Percentiles rank a stretch among this genome's conserved stretches.
phyloP scores from a whole-genome alignment of 768 basidiomycete genomes.

The Chiua virens region DNA sequence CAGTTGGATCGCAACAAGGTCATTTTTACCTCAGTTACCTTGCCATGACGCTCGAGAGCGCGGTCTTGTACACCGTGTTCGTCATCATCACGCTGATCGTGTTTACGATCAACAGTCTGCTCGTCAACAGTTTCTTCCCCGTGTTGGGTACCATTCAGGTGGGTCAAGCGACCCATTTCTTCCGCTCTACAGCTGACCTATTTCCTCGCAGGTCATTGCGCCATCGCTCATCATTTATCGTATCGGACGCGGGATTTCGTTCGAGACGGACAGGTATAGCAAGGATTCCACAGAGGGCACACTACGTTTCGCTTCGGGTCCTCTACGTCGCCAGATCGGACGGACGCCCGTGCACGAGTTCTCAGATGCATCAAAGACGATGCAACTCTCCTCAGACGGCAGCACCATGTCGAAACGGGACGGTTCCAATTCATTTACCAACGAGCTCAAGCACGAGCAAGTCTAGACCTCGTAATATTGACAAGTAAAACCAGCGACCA shows the following conservation, averaged over 20 bases:
- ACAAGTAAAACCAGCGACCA: too few species aligned
- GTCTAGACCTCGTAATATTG: not conserved
- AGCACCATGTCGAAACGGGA: constrained; percentile 2
- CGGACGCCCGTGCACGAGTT: not conserved
- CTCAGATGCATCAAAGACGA: constrained; percentile 9
- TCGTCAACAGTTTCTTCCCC: constrained; percentile 24
- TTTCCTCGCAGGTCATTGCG: constrained; percentile 1
- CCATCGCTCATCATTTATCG: constrained; percentile 22
- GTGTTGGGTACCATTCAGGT: constrained; percentile 24
- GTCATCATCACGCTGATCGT: constrained; percentile 10
- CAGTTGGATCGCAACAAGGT: constrained; percentile 12
- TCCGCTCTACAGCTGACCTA: not conserved
- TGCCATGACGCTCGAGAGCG: constrained; percentile 28
- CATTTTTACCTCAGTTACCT: constrained; percentile 23
- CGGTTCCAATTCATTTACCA: constrained; percentile 10
- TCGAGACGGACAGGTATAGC: constrained; percentile 14
- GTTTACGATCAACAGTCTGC: constrained; percentile 21
- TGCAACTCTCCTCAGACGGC: not conserved
- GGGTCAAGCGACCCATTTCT: not conserved
- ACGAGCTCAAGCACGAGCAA: constrained; percentile 6
- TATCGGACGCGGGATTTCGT: constrained; percentile 19
- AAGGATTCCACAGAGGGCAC: not conserved
- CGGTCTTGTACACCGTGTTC: constrained; percentile 14
- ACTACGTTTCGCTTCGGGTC: constrained; percentile 11
- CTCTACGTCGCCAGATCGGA: too few species aligned